Evolutionary conservation across 768 basidiomycete species (phyloP), one percentile per base, ranked within the genome.

Genomic region (Terana coerulea): DNA sequence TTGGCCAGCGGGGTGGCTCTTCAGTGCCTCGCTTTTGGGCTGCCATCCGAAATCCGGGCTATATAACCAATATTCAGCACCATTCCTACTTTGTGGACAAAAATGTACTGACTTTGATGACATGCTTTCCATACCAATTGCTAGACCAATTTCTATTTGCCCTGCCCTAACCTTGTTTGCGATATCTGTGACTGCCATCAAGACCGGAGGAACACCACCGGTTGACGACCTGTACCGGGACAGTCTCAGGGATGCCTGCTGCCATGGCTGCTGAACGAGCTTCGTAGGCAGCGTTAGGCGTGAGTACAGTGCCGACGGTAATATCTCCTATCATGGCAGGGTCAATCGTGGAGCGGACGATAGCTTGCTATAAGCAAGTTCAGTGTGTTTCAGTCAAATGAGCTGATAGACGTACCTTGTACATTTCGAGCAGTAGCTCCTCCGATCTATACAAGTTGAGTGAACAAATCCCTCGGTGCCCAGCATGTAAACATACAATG

Each of bases 41-140:
- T 81, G 80, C 14, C 78, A 80, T 17, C 83, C 84, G 2, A 72
- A 72, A 63, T 88, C 87, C 1, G 83, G 80, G 62, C 86, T 88
- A 52, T 43, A 64, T 46, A 60, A 59, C 33, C 10, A 2, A 30
- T 42, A 39, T 45, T 53, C 24, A 62, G 54, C 43, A 56, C 53
- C 35, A 28, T 3, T 39, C 12, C 3, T 15, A 25, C 19, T 57
- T 17, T 5, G 21, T 5, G 35, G 59, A 24, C 53, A 56, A 10
- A 60, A 57, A 31, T 36, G 36, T 10, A 65, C 79, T 53, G 65
- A 88, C 80, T 85, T 86, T 61, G 80, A 69, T 10, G 84, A 84
- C 92, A 95, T 92, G 68, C 82, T 87, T 67, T 95, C 91, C 14
- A 88, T 77, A n/a, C 91, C 93, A 42, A 91, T 66, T 26, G 88